These are phyloP conservation scores for Knoxia roxburghii DNA, from an alignment of 257 asterid genomes.

Conservation along the genomic window DNA sequence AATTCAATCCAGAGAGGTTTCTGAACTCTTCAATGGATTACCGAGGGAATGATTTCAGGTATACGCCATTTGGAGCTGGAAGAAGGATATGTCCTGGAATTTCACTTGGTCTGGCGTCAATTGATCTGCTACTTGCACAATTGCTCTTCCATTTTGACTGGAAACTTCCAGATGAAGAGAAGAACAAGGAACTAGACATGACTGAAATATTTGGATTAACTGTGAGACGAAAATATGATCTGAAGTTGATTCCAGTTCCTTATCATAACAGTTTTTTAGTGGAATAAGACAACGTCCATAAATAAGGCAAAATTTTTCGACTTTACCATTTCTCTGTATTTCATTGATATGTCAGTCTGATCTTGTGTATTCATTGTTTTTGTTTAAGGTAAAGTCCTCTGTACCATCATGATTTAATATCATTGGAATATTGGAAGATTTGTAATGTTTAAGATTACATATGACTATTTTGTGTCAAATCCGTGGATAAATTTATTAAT, in stretches of 20 bases:
- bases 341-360: no score
- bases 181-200: not conserved
- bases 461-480: no score
- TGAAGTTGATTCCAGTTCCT: not conserved
- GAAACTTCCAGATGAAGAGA: constrained; percentile 1
- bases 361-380: no score
- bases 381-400: no score
- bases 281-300: not conserved
- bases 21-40: not conserved
- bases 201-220: not conserved
- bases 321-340: no score
- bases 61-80: constrained; percentile 7
- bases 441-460: no score
- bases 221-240: constrained; percentile 1
- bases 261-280: not conserved
- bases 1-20: constrained; percentile 1
- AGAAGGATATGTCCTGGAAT: no score
- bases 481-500: no score
- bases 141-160: constrained; percentile 4
- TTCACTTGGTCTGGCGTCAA: constrained; percentile 5
- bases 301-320: no score
- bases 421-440: no score
- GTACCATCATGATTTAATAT: no score
- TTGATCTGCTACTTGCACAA: constrained; percentile 2
- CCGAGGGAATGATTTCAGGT: not conserved